Evolutionary conservation across 2,329 filamentous ascomycete species (phyloP), one percentile per base, ranked within the genome.

Genomic region (Alternaria sp.): DNA sequence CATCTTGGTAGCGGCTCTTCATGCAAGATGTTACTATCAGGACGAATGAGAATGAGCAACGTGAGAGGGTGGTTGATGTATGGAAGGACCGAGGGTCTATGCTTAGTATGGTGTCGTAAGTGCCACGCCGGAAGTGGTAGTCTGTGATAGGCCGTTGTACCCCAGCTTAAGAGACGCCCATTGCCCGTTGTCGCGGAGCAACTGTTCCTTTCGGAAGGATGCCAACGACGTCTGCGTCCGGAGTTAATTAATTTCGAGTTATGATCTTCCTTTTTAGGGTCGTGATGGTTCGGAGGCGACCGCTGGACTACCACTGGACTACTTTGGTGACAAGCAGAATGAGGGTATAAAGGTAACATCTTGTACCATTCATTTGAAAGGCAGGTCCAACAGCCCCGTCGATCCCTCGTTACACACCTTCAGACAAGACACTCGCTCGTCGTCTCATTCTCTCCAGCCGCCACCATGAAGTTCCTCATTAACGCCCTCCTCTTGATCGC

Each of bases 401-500:
- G 32, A 59, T 54, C 54, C 52, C 53, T 57, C 57, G 26, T 52
- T 62, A 48, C 46, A 57, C 24, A 26, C 51, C 7, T 26, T 51
- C 57, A 39, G 34, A 41, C 54, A 38, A 38, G 46, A 62, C 61
- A 46, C 51, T 66, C 61, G 48, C 61, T 67, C 62, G 12, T 46
- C 34, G 32, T 41, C 43, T 59, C 28, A 49, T 18, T 20, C 18
- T 41, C 32, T 36, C 5, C 24, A 56, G 18, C 52, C 44, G 38
- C 34, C 34, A 61, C 28, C 42, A 70, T 71, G 66, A 66, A 68
- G 57, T 66, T 73, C 56, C 60, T 68, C 54, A 47, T 64, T 6
- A 51, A 39, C 54, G 57, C 70, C 53, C 59, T 69, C 55, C 54
- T 70, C 18, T 44, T 67, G 42, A 51, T 68, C 11, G 49, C 67